phyloP scores from a whole-genome alignment of 225 moss, liverwort and hornwort genomes.

The Climacium dendroides region DNA sequence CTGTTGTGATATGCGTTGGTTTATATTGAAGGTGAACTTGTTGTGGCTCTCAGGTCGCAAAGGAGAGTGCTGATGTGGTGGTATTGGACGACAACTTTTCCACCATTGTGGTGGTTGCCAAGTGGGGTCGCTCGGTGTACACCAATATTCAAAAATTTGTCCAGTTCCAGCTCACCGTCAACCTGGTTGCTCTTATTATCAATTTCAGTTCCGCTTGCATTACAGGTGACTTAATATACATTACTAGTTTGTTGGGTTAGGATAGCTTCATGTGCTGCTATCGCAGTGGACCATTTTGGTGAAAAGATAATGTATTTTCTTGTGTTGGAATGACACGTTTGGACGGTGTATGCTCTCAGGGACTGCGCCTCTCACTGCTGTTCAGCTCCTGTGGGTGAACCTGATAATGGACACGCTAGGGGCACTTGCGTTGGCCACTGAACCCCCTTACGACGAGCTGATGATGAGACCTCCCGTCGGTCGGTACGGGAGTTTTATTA shows the following conservation, averaged over 20 bases:
- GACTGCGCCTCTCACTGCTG: constrained; percentile 87
- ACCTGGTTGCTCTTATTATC: constrained; percentile 74
- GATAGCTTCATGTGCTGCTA: neutral
- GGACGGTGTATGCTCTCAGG: constrained; percentile 25
- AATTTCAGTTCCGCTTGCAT: constrained; percentile 90
- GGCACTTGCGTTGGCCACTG: constrained; percentile 86
- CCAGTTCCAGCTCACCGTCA: constrained; percentile 93
- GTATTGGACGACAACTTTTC: constrained; percentile 81
- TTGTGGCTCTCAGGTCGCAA: constrained; percentile 57
- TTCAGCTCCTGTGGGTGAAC: constrained; percentile 94
- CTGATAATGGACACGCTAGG: constrained; percentile 98
- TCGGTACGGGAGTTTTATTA: constrained; percentile 53
- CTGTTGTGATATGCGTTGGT: neutral
- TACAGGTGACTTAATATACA: constrained; percentile 36
- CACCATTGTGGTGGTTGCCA: constrained; percentile 82
- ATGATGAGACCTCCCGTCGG: constrained; percentile 63
- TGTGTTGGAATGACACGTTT: neutral
- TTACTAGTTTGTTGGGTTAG: neutral
- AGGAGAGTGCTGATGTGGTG: constrained; percentile 92
- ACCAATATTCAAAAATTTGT: constrained; percentile 93
- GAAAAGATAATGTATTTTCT: neutral
- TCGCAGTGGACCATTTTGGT: neutral
- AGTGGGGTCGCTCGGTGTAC: constrained; percentile 99
- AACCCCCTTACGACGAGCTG: constrained; percentile 83
- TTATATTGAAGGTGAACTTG: neutral